phyloP scores from a whole-genome alignment of 2,329 filamentous ascomycete genomes.

The Aspergillus novofumigatus region DNA sequence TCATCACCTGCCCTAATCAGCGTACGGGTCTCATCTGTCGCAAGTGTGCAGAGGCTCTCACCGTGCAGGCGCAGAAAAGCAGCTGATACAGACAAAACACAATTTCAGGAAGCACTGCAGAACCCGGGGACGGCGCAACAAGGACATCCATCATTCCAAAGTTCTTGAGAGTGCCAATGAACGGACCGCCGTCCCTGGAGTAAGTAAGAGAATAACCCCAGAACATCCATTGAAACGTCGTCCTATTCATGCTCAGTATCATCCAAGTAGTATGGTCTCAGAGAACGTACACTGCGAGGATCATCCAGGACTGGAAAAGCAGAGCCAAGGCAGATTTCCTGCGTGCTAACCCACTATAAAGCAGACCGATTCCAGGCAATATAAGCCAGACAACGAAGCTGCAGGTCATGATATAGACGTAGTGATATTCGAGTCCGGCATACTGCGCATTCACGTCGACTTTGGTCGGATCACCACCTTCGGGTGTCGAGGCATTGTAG shows the following conservation, averaged over 20 bases:
- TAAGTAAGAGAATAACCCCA: conserved; percentile 64
- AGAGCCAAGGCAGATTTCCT: conserved; percentile 60
- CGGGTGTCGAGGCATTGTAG: conserved; percentile 41
- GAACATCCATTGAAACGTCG: conserved; percentile 55
- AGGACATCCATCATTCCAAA: conserved; percentile 60
- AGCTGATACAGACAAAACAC: conserved; percentile 64
- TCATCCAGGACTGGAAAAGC: conserved; percentile 60
- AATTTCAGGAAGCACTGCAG: conserved; percentile 57
- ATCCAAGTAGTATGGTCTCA: not conserved
- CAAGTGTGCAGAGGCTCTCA: conserved; percentile 9
- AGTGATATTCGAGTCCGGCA: conserved; percentile 56
- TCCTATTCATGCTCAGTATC: conserved; percentile 14
- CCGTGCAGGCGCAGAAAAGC: conserved; percentile 53
- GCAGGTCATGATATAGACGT: conserved; percentile 55
- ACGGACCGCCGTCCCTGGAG: conserved; percentile 55
- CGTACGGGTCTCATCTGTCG: not conserved
- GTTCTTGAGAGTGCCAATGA: conserved; percentile 60
- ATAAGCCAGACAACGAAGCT: conserved; percentile 62
- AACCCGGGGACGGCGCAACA: conserved; percentile 58
- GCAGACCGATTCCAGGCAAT: conserved; percentile 61
- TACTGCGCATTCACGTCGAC: conserved; percentile 58
- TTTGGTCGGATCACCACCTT: conserved; percentile 51
- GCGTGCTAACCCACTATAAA: conserved; percentile 61
- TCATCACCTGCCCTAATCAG: conserved; percentile 50
- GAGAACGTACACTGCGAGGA: conserved; percentile 48